Conservation (phyloP, 257 asterid genomes). For the Rehmannia glutinosa region DNA sequence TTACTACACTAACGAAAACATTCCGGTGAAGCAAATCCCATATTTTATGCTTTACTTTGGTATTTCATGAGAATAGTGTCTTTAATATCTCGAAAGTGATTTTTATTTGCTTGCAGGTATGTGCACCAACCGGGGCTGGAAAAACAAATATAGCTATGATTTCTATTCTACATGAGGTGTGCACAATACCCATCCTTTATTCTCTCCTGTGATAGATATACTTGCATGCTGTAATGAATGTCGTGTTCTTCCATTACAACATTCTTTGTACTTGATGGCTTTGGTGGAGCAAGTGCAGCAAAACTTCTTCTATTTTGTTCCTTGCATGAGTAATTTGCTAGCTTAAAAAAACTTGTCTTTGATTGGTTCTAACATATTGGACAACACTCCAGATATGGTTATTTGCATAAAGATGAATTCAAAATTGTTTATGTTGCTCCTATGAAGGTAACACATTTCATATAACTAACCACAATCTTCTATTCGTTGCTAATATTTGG, state of each 20-base stretch:
- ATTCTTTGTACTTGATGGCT: not conserved
- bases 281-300: conserved; percentile 2
- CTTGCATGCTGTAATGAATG: conserved; percentile 7
- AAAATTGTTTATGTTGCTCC: conserved; percentile 99
- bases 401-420: conserved; percentile 92
- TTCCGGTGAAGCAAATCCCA: conserved; percentile 54
- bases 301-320: conserved; percentile 11
- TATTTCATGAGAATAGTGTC: conserved; percentile 12
- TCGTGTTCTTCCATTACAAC: not conserved
- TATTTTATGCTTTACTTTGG: not conserved
- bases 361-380: conserved; percentile 52
- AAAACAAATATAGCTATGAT: conserved; percentile 98
- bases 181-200: not conserved
- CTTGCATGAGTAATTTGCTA: conserved; percentile 12
- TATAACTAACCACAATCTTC: not conserved
- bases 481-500: conserved; percentile 14
- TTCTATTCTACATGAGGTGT: conserved; percentile 87
- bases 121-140: conserved; percentile 99
- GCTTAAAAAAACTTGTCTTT: not conserved
- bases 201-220: not conserved
- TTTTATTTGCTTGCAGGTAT: conserved; percentile 57
- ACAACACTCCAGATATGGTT: conserved; percentile 91
- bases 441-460: conserved; percentile 67
- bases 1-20: conserved; percentile 75
- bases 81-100: conserved; percentile 22